A percentile compares a stretch with the other conserved stretches of the same genome.
phyloP scores from a whole-genome alignment of 1,139 yeast genomes.

The Kluyveromyces marxianus region DNA sequence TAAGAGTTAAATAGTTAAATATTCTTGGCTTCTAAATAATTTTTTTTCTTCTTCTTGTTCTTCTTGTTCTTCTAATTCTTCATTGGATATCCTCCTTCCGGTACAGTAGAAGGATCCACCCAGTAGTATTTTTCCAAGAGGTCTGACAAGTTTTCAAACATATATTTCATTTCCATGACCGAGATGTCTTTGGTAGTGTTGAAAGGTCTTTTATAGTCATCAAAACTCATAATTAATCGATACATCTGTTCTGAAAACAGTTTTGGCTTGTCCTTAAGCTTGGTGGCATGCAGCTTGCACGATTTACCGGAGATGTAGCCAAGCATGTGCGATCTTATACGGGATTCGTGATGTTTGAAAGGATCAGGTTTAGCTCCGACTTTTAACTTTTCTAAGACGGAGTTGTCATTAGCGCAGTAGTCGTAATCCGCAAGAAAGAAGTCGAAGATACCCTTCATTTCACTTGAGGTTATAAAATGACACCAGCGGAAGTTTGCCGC shows the following conservation, averaged over 20 bases:
- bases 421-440: neutral
- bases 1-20: too few species aligned
- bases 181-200: constrained; percentile 3
- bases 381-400: neutral
- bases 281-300: constrained; percentile 1
- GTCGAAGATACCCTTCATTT: constrained; percentile 3
- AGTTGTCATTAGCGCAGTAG: neutral
- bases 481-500: neutral
- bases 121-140: constrained; percentile 7
- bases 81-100: constrained; percentile 5
- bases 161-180: constrained; percentile 1
- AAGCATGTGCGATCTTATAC: constrained; percentile 2
- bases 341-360: constrained; percentile 3
- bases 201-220: constrained; percentile 1
- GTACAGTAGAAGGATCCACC: constrained; percentile 6
- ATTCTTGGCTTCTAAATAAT: too few species aligned
- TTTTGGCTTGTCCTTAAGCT: neutral
- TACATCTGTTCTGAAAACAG: constrained; percentile 1
- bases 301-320: constrained; percentile 4
- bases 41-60: too few species aligned
- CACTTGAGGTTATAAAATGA: constrained; percentile 2
- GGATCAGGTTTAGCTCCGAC: neutral
- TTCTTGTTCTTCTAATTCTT: neutral
- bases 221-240: neutral
- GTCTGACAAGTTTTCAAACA: constrained; percentile 2